Evolutionary conservation across 2,329 filamentous ascomycete species (phyloP).

Genomic region (Exophiala phaeomuriformis): DNA sequence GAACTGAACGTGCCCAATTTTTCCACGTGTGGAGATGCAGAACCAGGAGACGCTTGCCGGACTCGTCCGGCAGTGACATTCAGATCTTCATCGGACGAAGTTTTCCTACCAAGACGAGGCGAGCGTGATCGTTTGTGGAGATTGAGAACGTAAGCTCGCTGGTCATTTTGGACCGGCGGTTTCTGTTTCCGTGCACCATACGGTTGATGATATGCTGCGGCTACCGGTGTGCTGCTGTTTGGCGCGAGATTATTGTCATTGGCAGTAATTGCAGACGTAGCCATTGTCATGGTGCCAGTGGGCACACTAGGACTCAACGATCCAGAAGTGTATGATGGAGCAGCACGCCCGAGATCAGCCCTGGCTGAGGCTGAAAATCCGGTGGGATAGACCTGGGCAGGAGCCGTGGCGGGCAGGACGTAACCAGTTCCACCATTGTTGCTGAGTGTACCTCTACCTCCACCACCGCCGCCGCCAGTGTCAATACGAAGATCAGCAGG

Average conservation of each 20-base stretch:
- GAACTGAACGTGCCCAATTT: conserved; percentile 32
- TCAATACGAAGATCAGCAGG: conserved; percentile 22
- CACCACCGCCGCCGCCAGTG: conserved; percentile 6
- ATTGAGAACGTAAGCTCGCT: conserved; percentile 28
- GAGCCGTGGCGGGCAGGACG: conserved; percentile 12
- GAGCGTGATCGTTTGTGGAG: conserved; percentile 35
- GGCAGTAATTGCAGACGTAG: not conserved
- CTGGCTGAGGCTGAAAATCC: not conserved
- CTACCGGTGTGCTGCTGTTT: too few species aligned
- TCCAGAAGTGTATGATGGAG: too few species aligned
- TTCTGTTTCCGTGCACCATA: too few species aligned
- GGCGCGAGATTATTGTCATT: not conserved
- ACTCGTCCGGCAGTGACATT: conserved; percentile 11
- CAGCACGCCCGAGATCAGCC: too few species aligned
- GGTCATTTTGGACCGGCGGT: too few species aligned
- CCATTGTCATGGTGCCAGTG: too few species aligned
- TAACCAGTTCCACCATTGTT: not conserved
- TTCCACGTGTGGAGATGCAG: conserved; percentile 23
- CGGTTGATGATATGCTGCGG: too few species aligned
- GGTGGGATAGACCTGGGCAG: conserved; percentile 10
- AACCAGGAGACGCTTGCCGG: not conserved
- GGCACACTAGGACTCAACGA: too few species aligned
- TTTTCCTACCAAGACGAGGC: conserved; percentile 30
- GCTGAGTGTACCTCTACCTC: too few species aligned
- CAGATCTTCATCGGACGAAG: conserved; percentile 23